Base-by-base conservation (phyloP, 768 basidiomycete genomes). In the Rhizopogon vesiculosus region DNA sequence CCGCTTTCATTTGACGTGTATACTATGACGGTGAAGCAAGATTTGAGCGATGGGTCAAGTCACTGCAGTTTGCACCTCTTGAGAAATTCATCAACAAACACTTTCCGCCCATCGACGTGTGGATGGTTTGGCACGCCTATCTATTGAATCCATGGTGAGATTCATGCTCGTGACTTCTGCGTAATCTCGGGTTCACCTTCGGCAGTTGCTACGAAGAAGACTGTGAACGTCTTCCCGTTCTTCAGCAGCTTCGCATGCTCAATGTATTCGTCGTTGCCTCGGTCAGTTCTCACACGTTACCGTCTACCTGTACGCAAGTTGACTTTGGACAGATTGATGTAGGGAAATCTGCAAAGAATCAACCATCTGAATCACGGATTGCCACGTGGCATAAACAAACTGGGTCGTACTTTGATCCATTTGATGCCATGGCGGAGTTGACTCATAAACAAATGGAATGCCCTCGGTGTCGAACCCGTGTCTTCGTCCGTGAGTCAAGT, bases 51-150 rank as follows among this genome's bases (percentile, higher is more conserved):
- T 76, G 74, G 74, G 59, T 67, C 19, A 46, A 45, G 22, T 65
- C 61, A 4, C 45, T 70, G 51, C 54, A 61, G 41, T 58, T 60
- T 48, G 65, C 62, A 42, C 43, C 61, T 3, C 56, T 71, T 9
- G 68, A 64, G 50, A 60, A 57, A 38, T 70, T 70, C 35, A 55
- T 72, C 33, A 25, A 53, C 22, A 54, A 49, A 4, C 59, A 70
- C 10, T 43, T 71, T 15, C 74, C 74, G 0, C 74, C 74, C 12
- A 29, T 72, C 31, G 76, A 76, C 41, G 74, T 76, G 22, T 69
- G 71, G 65, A 74, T 76, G 73, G 70, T 76, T 18, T 74, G 76
- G 70, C 74, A 76, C 18, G 75, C 74, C 1, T 76, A 77, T 61
- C 18, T 72, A 46, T 71, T 76, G 19, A 72, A 62, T 45, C 74